Base-by-base conservation (phyloP, 2,329 filamentous ascomycete species). In the Madurella mycetomatis region DNA sequence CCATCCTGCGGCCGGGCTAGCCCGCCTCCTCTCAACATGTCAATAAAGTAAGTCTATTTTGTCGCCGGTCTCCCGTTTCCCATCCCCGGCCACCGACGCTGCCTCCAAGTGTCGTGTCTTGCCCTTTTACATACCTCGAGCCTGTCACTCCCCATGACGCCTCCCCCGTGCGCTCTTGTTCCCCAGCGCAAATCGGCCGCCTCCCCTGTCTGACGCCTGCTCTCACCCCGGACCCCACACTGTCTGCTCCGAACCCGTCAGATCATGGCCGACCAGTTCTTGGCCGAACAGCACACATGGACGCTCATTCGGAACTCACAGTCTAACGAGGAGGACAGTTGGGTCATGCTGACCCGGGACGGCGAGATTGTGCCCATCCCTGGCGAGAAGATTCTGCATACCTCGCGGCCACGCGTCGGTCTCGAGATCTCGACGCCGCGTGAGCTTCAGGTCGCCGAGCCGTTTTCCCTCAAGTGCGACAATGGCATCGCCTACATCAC, bases 331-430 rank as follows among this genome's bases (percentile, higher is more conserved):
- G 70, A 70, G 64, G 70, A 73, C 67, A 84, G 81, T 65, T 96
- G 92, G 92, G 92, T 96, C 44, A 96, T 96, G 92, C 84, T 95
- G 66, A 84, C 87, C 67, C 82, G 87, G 67, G 69, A 75, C 41
- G 77, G 79, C 62, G 84, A 86, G 55, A 94, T 96, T 72, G 86
- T 95, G 67, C 89, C 87, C 66, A 82, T 96, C 45, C 88, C 89
- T 43, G 85, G 87, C 68, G 92, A 97, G 75, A 85, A 85, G 63
- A 85, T 90, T 58, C 80, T 95, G 56, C 89, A 88, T 72, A 87
- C 84, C 62, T 91, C 90, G 44, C 86, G 89, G 53, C 84, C 87
- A 48, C 85, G 92, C 61, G 90, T 92, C 64, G 84, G 81, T 60
- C 79, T 96, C 58, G 84, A 86, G 51, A 72, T 96, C 56, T 85